These are phyloP conservation scores for Sonneratia alba DNA, from an alignment of 345 rosid species.

Conservation along the genomic window DNA sequence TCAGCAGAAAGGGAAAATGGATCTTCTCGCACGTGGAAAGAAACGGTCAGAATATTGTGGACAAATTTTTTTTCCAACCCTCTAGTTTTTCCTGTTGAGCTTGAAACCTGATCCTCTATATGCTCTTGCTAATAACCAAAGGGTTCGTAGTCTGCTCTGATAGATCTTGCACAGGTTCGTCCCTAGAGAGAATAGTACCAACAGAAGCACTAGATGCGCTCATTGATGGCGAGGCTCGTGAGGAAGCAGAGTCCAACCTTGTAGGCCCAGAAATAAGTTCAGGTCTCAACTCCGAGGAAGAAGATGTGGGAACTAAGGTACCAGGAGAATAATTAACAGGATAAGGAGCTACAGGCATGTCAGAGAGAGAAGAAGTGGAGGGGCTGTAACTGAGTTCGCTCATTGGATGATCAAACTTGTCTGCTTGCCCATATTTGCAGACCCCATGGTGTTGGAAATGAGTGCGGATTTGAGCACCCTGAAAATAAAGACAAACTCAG, in stretches of 20 bases:
- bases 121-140: conserved; percentile 7
- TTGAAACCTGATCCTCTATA: conserved; percentile 6
- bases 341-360: conserved; percentile 70
- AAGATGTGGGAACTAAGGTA: conserved; percentile 64
- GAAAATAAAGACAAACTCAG: conserved; percentile 6
- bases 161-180: not conserved
- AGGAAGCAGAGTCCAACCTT: conserved; percentile 8
- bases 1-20: not conserved
- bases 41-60: not conserved
- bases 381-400: conserved; percentile 59
- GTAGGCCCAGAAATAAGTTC: conserved; percentile 46
- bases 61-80: not conserved
- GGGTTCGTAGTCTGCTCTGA: conserved; percentile 4
- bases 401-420: conserved; percentile 81
- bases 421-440: conserved; percentile 63
- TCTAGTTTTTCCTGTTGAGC: not conserved
- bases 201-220: conserved; percentile 10
- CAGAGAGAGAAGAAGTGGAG: conserved; percentile 75
- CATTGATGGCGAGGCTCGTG: not conserved
- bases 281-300: conserved; percentile 55
- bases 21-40: not conserved
- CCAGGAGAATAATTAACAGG: conserved; percentile 61
- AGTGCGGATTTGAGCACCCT: conserved; percentile 59
- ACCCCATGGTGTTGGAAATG: conserved; percentile 51
- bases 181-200: conserved; percentile 7